Evolutionary conservation across 805 yeast species (phyloP), one percentile per base, ranked within the genome.

Genomic region (Schwanniomyces pseudopolymorphus): DNA sequence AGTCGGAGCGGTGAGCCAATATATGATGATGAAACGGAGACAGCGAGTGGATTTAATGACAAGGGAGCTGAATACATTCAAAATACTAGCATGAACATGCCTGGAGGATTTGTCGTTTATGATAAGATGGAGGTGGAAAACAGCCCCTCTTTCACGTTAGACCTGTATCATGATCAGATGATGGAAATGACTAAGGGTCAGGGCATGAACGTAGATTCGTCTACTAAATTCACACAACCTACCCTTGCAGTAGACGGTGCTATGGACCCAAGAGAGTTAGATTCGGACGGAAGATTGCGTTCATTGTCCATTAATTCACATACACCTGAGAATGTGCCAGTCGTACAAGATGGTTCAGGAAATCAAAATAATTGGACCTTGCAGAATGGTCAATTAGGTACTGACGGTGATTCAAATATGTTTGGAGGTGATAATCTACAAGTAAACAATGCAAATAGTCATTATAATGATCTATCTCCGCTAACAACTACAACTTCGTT

Each of bases 401-500:
- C 25, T 5, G 39, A 20, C n/a, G 49, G 38, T 25, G 39, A 47
- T 41, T 43, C 39, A 19, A 42, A 45, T 25, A 41, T 40, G 16
- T 39, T 33, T 28, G 28, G 33, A 16, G 24, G n/a, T 11, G 22
- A 19, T 5, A 36, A 10, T 20, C 25, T 10, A 10, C 25, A 20
- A 6, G 25, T 36, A 20, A 45, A 41, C 36, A 33, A 24, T 10
- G 13, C 20, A 8, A 42, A 46, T 26, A 46, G 28, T 14, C 27
- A 40, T 26, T 43, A 44, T 38, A 50, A 54, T 40, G 78, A 72
- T 14, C 53, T 72, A 38, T 66, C 72, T 25, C 78, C 78, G 4
- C 51, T 71, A 45, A 70, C 78, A 7, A 72, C 78, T 4, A 69
- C 75, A 9, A 71, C 77, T 0, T 70, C 75, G 3, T 60, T 68